Evolutionary conservation across 1,284 basidiomycete species (phyloP), one percentile per base, ranked within the genome.

Genomic region (Sporisorium graminicola): DNA sequence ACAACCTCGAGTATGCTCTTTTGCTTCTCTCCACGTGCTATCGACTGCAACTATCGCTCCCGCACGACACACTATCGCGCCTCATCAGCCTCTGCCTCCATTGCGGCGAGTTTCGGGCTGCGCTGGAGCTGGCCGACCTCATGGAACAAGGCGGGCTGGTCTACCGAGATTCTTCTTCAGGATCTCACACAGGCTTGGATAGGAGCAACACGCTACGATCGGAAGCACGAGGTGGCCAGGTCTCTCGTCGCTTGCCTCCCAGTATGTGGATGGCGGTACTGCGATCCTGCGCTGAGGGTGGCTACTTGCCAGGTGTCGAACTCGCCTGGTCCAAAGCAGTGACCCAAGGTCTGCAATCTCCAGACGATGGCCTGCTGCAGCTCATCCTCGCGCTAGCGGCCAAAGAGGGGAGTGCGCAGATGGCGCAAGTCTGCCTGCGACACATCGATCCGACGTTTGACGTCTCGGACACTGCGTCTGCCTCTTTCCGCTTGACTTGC

Each of bases 231-330:
- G 42, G 26, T 8, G 65, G 67, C 9, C 55, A 62, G 26, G 61
- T 77, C 1, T 59, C 78, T 0, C 61, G 58, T 16, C 62, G 55
- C 3, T 46, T 77, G 24, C 24, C 69, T 3, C 74, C 74, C 0
- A 74, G 74, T 43, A 49, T 71, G 14, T 82, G 81, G 80, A 82
- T 82, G 74, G 52, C 69, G 12, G 60, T 79, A 16, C 67, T 84
- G 31, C 66, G 78, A 12, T 53, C 58, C 1, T 81, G 76, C 35
- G 79, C 81, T 14, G 67, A 76, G 31, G 65, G 65, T 1, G 67
- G 69, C 44, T 80, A 77, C 47, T 18, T 78, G 10, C 73, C 77
- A 9, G 82, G 72, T 6, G 63, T 82, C 4, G 65, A 74, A 20
- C 63, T 76, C 16, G 76, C 81, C 7, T 84, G 82, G 82, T 56